Evolutionary conservation across 306 rosid species (phyloP), one percentile per base, ranked within the genome.

Genomic region (Trifolium repens): DNA sequence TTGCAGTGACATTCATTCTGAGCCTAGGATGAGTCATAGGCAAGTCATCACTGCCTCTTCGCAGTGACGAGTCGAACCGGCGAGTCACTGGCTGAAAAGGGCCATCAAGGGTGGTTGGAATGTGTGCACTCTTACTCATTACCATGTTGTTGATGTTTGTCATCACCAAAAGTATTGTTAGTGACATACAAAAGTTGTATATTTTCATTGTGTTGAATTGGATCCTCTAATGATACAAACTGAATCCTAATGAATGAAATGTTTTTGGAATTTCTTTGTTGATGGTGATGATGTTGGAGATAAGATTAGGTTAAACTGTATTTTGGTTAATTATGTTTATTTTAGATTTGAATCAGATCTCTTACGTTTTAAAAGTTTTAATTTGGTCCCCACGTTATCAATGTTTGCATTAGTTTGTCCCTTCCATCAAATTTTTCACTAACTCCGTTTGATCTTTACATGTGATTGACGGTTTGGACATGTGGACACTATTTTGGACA

Each of bases 21-120:
- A 94, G 86, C 83, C 97, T 89, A 35, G 97, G 97, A 83, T 90
- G 67, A 75, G 86, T 80, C 96, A 94, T 89, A n/a, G 96, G 92
- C 84, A 94, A 84, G 79, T 94, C 98, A 68, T 86, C 90, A 59
- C 98, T 94, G 61, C 97, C 97, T 19, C 79, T 71, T 10, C 96
- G 54, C 15, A 94, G 72, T 8, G 88, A 91, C 0, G 94, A 79
- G 43, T 89, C 96, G 62, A 93, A 86, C 17, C 87, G 90, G 17
- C 83, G 85, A 14, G 96, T 91, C 65, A 77, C 84, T 0, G 98
- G 98, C 30, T 80, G 27, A 82, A 88, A 94, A 40, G 98, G 98
- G 9, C 98, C 98, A 16, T 94, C 93, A 12, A 91, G 84, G 53
- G 97, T 91, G 32, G 97, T 79, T 77, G 96, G 94, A 49, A 91